Evolutionary conservation across 306 rosid genomes (phyloP).

Genomic region (Vicia faba): DNA sequence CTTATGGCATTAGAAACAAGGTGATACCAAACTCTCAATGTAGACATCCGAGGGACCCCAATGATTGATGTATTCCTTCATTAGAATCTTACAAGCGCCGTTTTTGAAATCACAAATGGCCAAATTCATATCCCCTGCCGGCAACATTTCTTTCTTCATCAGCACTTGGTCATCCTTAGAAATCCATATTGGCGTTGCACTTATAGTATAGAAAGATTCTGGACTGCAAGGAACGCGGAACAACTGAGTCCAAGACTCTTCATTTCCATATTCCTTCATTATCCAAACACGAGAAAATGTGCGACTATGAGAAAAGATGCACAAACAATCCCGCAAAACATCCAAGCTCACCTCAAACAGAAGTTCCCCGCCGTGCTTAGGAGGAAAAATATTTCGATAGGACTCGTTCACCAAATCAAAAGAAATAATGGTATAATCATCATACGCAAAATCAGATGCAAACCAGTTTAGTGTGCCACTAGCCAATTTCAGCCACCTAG

Average conservation of each 20-base stretch:
- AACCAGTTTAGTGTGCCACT: constrained; percentile 41
- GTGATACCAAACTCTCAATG: background rate
- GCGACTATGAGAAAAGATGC: background rate
- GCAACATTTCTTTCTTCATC: background rate
- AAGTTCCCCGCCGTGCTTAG: constrained; percentile 15
- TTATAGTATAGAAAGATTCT: background rate
- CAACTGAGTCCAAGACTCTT: constrained; percentile 44
- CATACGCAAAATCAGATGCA: background rate
- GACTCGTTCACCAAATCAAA: constrained; percentile 42
- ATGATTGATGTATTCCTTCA: background rate
- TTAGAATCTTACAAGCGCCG: background rate
- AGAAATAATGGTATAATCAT: constrained; percentile 17
- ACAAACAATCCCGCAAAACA: constrained; percentile 32
- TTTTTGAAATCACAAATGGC: constrained; percentile 17
- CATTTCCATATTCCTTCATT: constrained; percentile 47
- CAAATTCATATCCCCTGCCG: background rate
- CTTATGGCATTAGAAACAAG: background rate
- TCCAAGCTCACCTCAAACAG: background rate
- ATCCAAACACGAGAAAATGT: constrained; percentile 27
- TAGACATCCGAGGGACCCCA: background rate
- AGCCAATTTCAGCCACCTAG: constrained; percentile 26
- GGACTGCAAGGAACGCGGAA: background rate
- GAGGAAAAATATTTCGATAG: constrained; percentile 26
- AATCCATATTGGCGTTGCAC: background rate
- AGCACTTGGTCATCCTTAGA: constrained; percentile 33